These are phyloP conservation scores for Umbelopsis sp. DNA, from an alignment of 371 early-diverging fungal species.

Conservation along the genomic window DNA sequence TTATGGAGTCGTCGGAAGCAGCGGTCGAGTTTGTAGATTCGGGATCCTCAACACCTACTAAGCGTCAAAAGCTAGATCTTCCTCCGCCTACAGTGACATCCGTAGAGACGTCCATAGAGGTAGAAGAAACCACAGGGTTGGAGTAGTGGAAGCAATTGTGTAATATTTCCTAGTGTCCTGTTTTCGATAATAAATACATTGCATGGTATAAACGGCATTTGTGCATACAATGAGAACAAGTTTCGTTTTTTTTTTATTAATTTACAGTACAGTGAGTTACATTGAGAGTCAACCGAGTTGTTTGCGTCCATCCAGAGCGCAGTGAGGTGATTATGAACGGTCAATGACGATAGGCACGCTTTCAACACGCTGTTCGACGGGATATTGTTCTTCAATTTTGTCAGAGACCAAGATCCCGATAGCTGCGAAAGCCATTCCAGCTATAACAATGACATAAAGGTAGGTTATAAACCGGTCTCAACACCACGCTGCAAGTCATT, in stretches of 20 bases:
- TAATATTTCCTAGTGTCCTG: no score
- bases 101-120: neutral
- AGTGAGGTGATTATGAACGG: neutral
- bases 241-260: neutral
- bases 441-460: constrained; percentile 24
- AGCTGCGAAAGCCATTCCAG: constrained; percentile 54
- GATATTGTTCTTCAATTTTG: constrained; percentile 41
- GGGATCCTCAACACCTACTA: constrained; percentile 9
- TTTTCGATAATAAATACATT: neutral
- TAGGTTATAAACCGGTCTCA: neutral
- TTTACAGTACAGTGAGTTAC: no score
- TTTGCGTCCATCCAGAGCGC: no score
- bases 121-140: neutral
- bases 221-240: neutral
- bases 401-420: constrained; percentile 48
- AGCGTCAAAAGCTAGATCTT: constrained; percentile 13
- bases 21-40: neutral
- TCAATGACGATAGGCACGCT: constrained; percentile 7
- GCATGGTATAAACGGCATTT: neutral
- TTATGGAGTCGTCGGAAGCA: neutral
- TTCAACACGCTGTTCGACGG: constrained; percentile 24
- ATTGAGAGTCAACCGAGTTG: no score
- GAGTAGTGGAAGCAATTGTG: neutral
- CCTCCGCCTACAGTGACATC: neutral
- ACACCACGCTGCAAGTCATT: neutral